Percentiles rank a stretch among this genome's conserved stretches.
Conservation (phyloP, 495 filamentous ascomycete genomes). For the Daldinia childiae region DNA sequence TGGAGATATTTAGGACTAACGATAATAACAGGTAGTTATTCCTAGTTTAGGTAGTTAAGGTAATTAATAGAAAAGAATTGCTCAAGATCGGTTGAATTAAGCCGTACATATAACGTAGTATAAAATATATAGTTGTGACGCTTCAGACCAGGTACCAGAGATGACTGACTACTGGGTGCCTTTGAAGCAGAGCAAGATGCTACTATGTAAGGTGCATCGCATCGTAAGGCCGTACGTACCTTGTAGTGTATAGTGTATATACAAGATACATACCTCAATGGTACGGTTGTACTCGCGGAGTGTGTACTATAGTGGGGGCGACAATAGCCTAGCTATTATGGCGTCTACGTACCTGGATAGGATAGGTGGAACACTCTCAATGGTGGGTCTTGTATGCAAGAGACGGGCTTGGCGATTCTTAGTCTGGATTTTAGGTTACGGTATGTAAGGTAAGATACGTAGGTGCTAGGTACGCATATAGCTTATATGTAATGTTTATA, state of each 20-base stretch:
- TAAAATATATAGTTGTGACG: slow-evolving; percentile 11
- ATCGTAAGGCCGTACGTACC: neutral
- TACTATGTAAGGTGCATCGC: neutral
- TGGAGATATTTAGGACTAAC: neutral
- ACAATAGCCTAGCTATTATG: slow-evolving; percentile 30
- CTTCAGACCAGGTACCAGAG: slow-evolving; percentile 32
- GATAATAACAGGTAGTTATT: neutral
- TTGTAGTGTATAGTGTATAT: too few species aligned
- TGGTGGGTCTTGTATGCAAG: slow-evolving; percentile 35
- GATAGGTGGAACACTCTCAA: slow-evolving; percentile 20
- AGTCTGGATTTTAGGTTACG: slow-evolving; percentile 40
- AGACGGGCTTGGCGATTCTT: slow-evolving; percentile 45
- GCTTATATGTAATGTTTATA: neutral
- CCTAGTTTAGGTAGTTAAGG: too few species aligned
- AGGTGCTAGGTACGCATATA: neutral
- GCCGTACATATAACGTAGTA: slow-evolving; percentile 6
- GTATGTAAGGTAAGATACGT: slow-evolving; percentile 35
- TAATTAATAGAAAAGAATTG: neutral
- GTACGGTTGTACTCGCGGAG: slow-evolving; percentile 28
- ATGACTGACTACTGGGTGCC: slow-evolving; percentile 14
- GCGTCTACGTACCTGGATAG: slow-evolving; percentile 29
- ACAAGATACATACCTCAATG: too few species aligned
- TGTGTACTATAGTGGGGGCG: slow-evolving; percentile 28
- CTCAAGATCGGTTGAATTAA: neutral
- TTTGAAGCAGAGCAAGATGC: slow-evolving; percentile 20